Evolutionary conservation across 1,284 basidiomycete species (phyloP).

Genomic region (Trichosporon sp.): DNA sequence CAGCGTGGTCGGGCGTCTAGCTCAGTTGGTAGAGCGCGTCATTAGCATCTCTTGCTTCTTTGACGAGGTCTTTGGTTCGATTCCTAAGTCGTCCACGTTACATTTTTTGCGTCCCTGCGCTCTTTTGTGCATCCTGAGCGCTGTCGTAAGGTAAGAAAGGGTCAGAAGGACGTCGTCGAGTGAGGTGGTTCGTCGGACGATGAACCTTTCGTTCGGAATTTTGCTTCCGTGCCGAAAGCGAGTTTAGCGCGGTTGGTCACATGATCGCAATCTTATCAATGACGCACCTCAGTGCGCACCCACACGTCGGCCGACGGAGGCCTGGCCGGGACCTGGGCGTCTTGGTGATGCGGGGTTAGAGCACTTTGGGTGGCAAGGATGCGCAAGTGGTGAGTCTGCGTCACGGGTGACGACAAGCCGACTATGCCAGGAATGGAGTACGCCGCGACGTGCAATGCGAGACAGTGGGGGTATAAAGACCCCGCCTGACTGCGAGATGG

Average conservation of each 20-base stretch:
- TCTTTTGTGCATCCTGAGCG: no score
- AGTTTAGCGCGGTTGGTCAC: neutral
- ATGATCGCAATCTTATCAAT: slow-evolving; percentile 14
- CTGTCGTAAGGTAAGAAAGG: no score
- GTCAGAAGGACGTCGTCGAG: neutral
- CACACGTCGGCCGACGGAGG: neutral
- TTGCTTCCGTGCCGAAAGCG: neutral
- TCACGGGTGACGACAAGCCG: neutral
- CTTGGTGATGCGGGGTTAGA: neutral
- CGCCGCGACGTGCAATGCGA: neutral
- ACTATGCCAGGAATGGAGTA: neutral
- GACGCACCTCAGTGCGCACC: neutral
- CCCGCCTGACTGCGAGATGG: neutral
- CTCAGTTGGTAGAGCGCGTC: slow-evolving; percentile 17
- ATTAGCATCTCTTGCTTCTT: neutral
- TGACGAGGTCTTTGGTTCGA: slow-evolving; percentile 18
- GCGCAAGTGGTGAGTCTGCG: neutral
- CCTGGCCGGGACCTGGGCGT: neutral
- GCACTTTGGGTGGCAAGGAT: neutral
- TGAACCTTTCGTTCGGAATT: neutral
- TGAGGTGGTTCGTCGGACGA: neutral
- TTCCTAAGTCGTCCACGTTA: slow-evolving; percentile 16
- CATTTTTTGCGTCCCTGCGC: neutral
- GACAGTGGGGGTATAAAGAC: neutral
- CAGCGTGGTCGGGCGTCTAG: slow-evolving; percentile 15